Percentiles rank a stretch among this genome's conserved stretches.
Conservation (phyloP, 306 rosid genomes). For the Prunus mira region DNA sequence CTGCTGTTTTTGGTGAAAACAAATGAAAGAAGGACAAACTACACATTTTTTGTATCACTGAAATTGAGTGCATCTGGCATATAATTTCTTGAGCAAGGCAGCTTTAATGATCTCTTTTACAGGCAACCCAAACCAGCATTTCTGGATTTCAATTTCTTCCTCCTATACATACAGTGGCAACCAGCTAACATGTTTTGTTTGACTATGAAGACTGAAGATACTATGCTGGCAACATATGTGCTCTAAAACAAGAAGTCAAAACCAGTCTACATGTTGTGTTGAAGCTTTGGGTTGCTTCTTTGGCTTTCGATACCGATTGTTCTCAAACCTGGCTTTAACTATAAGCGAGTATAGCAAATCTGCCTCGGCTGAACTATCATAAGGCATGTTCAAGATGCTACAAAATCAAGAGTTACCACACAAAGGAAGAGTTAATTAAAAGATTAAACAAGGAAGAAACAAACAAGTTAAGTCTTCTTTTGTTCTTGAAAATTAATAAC, state of each 20-base stretch:
- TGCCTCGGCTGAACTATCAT: constrained; percentile 70
- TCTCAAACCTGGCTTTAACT: constrained; percentile 77
- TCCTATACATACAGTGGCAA: neutral
- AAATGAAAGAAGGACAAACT: neutral
- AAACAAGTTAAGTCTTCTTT: no score
- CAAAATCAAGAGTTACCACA: constrained; percentile 30
- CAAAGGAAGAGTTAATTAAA: constrained; percentile 6
- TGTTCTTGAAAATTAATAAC: neutral
- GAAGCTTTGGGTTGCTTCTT: constrained; percentile 74
- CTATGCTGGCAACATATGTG: neutral
- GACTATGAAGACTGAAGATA: no score
- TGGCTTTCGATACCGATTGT: constrained; percentile 74
- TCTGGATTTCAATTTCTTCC: neutral
- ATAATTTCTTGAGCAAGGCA: neutral
- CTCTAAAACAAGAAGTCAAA: constrained; percentile 29
- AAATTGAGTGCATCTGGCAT: neutral
- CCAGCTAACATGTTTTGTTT: no score
- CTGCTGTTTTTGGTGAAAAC: neutral
- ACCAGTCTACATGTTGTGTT: constrained; percentile 71
- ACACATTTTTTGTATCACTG: neutral
- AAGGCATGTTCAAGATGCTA: constrained; percentile 60
- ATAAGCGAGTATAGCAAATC: constrained; percentile 76
- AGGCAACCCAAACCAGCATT: neutral
- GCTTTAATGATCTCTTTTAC: neutral
- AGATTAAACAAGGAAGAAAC: neutral